Conservation (phyloP, 345 rosid genomes). For the Noccaea bulbosa region DNA sequence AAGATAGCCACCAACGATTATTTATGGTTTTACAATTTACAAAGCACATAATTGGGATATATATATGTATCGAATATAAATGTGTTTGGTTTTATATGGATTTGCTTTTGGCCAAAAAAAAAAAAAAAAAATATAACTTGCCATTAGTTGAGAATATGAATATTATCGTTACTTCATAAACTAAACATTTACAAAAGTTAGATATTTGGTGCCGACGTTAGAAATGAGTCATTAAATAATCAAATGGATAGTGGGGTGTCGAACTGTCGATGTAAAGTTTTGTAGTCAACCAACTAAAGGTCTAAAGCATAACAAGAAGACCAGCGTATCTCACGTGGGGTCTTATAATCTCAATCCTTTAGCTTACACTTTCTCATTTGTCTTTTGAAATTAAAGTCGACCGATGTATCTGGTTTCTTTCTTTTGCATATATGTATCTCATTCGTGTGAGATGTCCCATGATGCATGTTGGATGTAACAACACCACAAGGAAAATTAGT, state of each 20-base stretch:
- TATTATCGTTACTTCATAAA: neutral
- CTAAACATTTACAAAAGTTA: neutral
- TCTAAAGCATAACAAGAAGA: slow-evolving; percentile 7
- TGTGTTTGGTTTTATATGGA: too few species aligned
- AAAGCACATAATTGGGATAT: too few species aligned
- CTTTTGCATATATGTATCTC: neutral
- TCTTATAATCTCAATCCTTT: slow-evolving; percentile 10
- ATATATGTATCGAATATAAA: too few species aligned
- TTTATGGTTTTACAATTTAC: too few species aligned
- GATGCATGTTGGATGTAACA: neutral
- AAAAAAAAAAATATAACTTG: too few species aligned
- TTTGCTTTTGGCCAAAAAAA: too few species aligned
- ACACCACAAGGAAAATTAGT: neutral
- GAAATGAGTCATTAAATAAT: neutral
- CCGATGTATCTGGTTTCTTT: slow-evolving; percentile 23
- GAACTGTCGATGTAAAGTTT: slow-evolving; percentile 10
- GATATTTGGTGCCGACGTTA: neutral
- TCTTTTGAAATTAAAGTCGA: slow-evolving; percentile 8
- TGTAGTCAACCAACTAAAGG: slow-evolving; percentile 25
- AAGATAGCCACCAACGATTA: too few species aligned
- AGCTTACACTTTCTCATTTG: neutral
- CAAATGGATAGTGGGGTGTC: slow-evolving; percentile 9
- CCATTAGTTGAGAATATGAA: neutral
- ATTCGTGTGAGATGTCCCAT: neutral
- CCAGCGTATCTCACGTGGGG: slow-evolving; percentile 25